Evolutionary conservation across 495 filamentous ascomycete genomes (phyloP).

Genomic region (Tuber calosporum): DNA sequence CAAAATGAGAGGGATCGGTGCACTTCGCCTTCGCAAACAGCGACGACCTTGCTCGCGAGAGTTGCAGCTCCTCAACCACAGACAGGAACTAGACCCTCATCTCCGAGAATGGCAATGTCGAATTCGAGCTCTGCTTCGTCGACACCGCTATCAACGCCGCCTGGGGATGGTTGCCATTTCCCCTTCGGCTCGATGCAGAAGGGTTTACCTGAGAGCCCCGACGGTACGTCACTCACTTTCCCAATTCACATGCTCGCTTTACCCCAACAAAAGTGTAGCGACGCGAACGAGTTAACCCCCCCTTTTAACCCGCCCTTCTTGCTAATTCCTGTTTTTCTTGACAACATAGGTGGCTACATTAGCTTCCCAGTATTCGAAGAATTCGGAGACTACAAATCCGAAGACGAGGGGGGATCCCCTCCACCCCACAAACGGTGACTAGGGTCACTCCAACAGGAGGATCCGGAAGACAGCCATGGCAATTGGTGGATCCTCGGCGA

Average conservation of each 20-base stretch:
- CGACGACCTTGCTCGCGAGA: constrained; percentile 37
- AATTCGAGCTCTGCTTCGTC: constrained; percentile 33
- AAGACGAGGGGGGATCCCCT: constrained; percentile 38
- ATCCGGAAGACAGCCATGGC: constrained; percentile 15
- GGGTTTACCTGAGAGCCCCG: constrained; percentile 38
- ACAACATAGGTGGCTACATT: constrained; percentile 45
- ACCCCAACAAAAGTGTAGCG: neutral
- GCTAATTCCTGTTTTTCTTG: constrained; percentile 23
- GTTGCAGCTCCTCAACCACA: constrained; percentile 33
- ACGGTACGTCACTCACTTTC: constrained; percentile 33
- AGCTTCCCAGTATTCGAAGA: constrained; percentile 49
- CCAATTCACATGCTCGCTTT: neutral
- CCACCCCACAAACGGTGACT: constrained; percentile 34
- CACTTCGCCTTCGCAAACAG: constrained; percentile 36
- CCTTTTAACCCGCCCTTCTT: neutral
- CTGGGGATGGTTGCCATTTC: constrained; percentile 40
- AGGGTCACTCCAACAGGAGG: constrained; percentile 23
- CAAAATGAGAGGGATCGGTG: constrained; percentile 40
- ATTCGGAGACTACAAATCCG: constrained; percentile 37
- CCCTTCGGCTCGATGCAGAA: constrained; percentile 36
- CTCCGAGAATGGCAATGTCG: constrained; percentile 32
- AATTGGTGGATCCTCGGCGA: constrained; percentile 30
- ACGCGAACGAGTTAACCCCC: neutral
- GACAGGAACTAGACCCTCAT: constrained; percentile 35
- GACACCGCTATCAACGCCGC: constrained; percentile 39